A percentile compares a stretch with the other conserved stretches of the same genome.
phyloP scores from a whole-genome alignment of 2,329 filamentous ascomycete species.

The Aspergillus thermomutatus region DNA sequence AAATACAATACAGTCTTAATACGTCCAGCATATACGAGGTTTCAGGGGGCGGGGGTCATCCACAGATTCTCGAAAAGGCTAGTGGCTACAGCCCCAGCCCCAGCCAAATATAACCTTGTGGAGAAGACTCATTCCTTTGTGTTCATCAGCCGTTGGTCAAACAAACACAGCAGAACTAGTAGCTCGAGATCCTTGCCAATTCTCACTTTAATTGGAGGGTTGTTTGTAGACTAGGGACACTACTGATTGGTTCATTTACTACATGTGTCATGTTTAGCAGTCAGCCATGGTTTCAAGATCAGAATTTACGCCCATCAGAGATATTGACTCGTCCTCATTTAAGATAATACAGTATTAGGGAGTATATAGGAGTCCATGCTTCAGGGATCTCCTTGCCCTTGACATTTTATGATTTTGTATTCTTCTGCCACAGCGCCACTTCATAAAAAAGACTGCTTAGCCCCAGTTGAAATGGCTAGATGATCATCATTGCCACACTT shows the following conservation, averaged over 20 bases:
- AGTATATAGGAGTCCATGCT: neutral
- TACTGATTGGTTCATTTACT: neutral
- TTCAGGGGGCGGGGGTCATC: constrained; percentile 18
- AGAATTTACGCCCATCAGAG: neutral
- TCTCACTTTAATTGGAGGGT: constrained; percentile 9
- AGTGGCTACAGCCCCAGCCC: neutral
- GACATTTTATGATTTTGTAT: neutral
- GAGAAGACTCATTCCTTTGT: constrained; percentile 9
- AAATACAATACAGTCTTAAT: neutral
- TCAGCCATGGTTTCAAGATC: constrained; percentile 9
- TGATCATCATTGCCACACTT: constrained; percentile 9
- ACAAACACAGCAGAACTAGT: constrained; percentile 8
- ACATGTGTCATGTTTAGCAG: constrained; percentile 1
- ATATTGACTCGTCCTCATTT: neutral
- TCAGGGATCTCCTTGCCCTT: neutral
- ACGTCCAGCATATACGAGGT: neutral
- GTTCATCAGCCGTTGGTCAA: constrained; percentile 17
- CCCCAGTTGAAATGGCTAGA: neutral
- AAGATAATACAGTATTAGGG: neutral
- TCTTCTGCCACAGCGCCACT: neutral
- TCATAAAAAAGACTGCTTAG: neutral
- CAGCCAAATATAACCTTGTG: constrained; percentile 22
- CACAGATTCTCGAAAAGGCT: neutral
- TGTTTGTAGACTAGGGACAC: neutral
- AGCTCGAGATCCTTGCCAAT: constrained; percentile 15